These are phyloP conservation scores for Daucus carota DNA, from an alignment of 129 eudicot species.

Conservation along the genomic window DNA sequence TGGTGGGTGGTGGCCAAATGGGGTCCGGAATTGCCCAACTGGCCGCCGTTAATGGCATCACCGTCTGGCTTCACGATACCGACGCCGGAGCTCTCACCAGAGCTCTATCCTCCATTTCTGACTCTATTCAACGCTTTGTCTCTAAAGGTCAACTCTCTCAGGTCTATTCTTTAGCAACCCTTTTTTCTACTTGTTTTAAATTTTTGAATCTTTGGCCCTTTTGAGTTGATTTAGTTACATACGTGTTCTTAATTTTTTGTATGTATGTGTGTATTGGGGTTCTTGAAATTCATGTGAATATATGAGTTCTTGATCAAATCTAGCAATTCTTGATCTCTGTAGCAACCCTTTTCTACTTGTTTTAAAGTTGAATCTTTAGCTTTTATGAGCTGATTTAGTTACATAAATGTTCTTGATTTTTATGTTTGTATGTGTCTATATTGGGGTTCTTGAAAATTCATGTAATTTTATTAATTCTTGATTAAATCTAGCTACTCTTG, in stretches of 20 bases:
- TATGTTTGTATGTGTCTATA: too few species aligned
- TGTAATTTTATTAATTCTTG: neutral
- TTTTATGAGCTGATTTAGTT: neutral
- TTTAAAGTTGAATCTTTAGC: neutral
- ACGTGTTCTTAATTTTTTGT: neutral
- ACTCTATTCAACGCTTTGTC: constrained; percentile 59
- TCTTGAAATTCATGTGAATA: neutral
- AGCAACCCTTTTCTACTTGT: neutral
- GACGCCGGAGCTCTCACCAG: constrained; percentile 43
- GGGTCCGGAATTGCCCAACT: constrained; percentile 95
- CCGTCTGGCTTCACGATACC: constrained; percentile 64
- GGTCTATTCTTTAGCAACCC: constrained; percentile 27
- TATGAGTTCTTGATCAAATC: neutral
- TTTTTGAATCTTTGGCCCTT: neutral
- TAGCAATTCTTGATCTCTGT: neutral
- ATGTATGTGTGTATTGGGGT: neutral
- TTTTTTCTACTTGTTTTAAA: neutral
- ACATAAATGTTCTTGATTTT: too few species aligned
- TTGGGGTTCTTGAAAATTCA: neutral
- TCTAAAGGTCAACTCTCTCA: constrained; percentile 57
- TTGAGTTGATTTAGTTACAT: neutral
- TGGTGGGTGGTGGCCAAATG: constrained; percentile 97
- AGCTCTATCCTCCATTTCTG: constrained; percentile 41
- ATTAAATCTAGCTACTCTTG: neutral
- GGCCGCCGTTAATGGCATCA: constrained; percentile 63